Percentiles rank a stretch among this genome's conserved stretches.
These are phyloP conservation scores for Mycena leptocephala DNA, from an alignment of 768 basidiomycete species.

Conservation along the genomic window DNA sequence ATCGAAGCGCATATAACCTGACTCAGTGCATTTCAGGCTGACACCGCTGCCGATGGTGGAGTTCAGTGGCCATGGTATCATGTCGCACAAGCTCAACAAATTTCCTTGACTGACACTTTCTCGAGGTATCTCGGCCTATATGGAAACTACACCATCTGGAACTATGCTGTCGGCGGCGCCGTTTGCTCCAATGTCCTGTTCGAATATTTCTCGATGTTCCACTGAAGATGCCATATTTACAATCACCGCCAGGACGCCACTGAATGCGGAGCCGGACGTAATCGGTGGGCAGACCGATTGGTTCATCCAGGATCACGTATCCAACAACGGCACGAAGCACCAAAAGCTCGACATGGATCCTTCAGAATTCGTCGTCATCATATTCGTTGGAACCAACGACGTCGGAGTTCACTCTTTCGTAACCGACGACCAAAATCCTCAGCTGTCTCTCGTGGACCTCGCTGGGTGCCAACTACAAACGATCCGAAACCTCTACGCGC, in stretches of 20 bases:
- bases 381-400: constrained; percentile 43
- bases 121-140: constrained; percentile 39
- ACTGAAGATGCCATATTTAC: background rate
- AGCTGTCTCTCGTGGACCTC: constrained; percentile 35
- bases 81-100: background rate
- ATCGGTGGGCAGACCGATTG: constrained; percentile 38
- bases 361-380: constrained; percentile 36
- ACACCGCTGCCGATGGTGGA: constrained; percentile 41
- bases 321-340: constrained; percentile 27
- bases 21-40: constrained; percentile 18
- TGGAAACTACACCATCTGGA: constrained; percentile 42
- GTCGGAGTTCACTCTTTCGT: constrained; percentile 37
- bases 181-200: constrained; percentile 40
- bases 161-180: constrained; percentile 42
- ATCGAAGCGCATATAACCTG: background rate
- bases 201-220: background rate
- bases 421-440: constrained; percentile 29
- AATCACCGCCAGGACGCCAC: constrained; percentile 8
- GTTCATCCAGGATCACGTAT: constrained; percentile 44
- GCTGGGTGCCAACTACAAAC: constrained; percentile 38
- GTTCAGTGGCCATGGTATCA: constrained; percentile 43
- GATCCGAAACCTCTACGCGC: constrained; percentile 32
- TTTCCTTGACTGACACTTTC: background rate
- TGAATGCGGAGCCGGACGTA: constrained; percentile 30
- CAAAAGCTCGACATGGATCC: constrained; percentile 43